Evolutionary conservation across 108 stramenopile species (phyloP).

Genomic region (Pseudonitzschia delicatissima): DNA sequence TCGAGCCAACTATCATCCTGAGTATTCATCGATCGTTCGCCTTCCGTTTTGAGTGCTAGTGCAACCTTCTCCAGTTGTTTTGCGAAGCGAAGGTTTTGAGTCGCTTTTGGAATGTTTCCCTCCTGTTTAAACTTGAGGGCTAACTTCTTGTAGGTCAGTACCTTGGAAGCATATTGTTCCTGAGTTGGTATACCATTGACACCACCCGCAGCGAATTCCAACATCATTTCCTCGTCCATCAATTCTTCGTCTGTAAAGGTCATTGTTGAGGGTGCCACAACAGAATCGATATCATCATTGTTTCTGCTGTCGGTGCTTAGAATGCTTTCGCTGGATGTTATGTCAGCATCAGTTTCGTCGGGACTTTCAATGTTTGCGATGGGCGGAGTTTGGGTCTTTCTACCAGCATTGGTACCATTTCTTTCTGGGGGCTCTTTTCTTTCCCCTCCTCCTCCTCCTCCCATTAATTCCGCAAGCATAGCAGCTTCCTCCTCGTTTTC

Average conservation of each 20-base stretch:
- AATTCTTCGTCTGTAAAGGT: conserved; percentile 30
- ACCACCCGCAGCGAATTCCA: conserved; percentile 24
- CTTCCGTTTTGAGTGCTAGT: background rate
- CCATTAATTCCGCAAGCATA: background rate
- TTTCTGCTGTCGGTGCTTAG: background rate
- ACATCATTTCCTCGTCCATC: conserved; percentile 38
- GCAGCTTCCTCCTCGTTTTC: conserved; percentile 2
- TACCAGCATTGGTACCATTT: no score
- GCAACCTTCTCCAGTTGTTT: conserved; percentile 28
- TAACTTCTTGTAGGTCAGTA: conserved; percentile 22
- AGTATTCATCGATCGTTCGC: background rate
- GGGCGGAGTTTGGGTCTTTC: no score
- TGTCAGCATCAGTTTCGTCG: background rate
- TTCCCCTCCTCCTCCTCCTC: background rate
- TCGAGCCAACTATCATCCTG: conserved; percentile 11
- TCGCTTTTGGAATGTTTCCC: conserved; percentile 21
- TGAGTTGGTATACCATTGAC: conserved; percentile 22
- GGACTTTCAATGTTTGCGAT: no score
- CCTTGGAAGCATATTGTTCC: conserved; percentile 20
- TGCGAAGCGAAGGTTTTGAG: conserved; percentile 8
- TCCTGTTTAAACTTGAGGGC: conserved; percentile 29
- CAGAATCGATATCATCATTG: background rate
- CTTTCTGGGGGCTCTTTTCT: background rate
- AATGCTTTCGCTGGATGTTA: background rate
- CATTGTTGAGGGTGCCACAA: background rate